A percentile compares a stretch with the other conserved stretches of the same genome.
Conservation (phyloP, 2,329 filamentous ascomycete species). For the Fusarium nisikadoi region DNA sequence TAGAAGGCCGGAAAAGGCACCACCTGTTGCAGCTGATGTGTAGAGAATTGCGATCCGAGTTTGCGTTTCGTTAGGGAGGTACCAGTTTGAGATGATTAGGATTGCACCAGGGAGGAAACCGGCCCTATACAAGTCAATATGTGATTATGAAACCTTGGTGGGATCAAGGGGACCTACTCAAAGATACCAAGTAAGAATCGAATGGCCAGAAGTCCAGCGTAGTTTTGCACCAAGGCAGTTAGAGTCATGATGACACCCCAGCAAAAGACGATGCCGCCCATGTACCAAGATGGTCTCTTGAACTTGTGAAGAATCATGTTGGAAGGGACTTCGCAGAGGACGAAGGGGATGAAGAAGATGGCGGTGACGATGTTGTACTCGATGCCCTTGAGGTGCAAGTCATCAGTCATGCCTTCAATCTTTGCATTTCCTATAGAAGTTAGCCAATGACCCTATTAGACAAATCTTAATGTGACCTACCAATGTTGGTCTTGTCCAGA, state of each 20-base stretch:
- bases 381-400: conserved; percentile 44
- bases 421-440: conserved; percentile 40
- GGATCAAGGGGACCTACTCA: not conserved
- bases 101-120: conserved; percentile 19
- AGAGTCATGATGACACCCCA: conserved; percentile 20
- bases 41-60: conserved; percentile 30
- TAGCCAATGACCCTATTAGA: fast-evolving
- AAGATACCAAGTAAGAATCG: conserved; percentile 15
- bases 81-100: conserved; percentile 30
- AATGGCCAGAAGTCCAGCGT: conserved; percentile 9
- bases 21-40: conserved; percentile 27
- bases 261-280: conserved; percentile 13
- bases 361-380: conserved; percentile 68
- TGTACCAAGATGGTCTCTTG: conserved; percentile 10
- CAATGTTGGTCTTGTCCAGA: conserved; percentile 19
- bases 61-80: conserved; percentile 19
- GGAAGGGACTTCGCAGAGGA: conserved; percentile 18
- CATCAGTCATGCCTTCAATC: conserved; percentile 42
- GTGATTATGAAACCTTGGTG: fast-evolving
- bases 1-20: conserved; percentile 46
- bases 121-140: not conserved
- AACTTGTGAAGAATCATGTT: conserved; percentile 23
- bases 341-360: conserved; percentile 42
- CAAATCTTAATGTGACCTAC: too few relatives aligned
- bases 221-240: conserved; percentile 8